Evolutionary conservation across 305 asterid species (phyloP).

Genomic region (Fraxinus nigra): DNA sequence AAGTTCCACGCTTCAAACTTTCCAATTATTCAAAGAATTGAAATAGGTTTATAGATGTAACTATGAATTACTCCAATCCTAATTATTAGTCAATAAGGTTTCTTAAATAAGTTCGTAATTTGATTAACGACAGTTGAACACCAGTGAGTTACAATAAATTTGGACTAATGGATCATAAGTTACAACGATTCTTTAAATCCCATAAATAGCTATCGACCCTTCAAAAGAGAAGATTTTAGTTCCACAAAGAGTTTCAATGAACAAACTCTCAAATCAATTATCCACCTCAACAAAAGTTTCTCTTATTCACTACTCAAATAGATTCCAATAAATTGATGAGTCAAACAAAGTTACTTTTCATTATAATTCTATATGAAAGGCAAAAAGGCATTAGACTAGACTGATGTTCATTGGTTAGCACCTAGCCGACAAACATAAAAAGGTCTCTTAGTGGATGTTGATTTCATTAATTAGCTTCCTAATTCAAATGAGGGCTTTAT

Average conservation of each 20-base stretch:
- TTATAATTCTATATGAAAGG: constrained; percentile 6
- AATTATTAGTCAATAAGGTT: neutral
- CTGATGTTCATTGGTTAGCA: constrained; percentile 39
- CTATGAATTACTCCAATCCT: neutral
- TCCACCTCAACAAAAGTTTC: neutral
- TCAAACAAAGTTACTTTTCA: constrained; percentile 20
- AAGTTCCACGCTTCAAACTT: neutral
- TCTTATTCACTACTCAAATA: constrained; percentile 34
- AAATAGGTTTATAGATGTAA: neutral
- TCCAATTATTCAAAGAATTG: neutral
- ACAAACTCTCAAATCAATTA: neutral
- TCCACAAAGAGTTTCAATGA: too few relatives aligned
- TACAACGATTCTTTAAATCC: neutral
- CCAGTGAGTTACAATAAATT: neutral
- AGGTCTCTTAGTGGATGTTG: constrained; percentile 50
- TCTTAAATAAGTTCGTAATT: neutral
- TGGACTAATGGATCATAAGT: neutral
- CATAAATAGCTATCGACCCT: neutral
- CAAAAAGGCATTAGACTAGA: constrained; percentile 20
- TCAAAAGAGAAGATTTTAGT: neutral
- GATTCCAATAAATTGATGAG: constrained; percentile 28
- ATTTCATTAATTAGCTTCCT: constrained; percentile 30
- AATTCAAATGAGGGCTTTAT: neutral
- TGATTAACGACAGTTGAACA: neutral
- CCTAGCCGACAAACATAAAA: constrained; percentile 55